phyloP scores from a whole-genome alignment of 2,329 filamentous ascomycete genomes.

The Aureobasidium sp. region DNA sequence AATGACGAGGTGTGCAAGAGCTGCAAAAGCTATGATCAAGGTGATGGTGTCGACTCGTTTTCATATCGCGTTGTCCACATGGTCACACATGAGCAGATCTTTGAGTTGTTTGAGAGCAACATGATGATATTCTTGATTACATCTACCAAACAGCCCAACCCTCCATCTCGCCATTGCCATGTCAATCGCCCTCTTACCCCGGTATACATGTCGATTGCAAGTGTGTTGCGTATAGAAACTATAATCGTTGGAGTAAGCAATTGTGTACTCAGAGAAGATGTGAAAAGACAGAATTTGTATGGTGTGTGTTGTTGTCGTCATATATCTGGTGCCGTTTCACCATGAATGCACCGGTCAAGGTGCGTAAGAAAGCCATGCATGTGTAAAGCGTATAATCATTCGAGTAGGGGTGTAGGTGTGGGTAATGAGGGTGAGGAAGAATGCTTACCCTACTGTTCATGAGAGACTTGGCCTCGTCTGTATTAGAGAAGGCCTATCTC shows the following conservation, averaged over 20 bases:
- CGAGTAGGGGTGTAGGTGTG: constrained; percentile 26
- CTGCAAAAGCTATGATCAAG: too few species aligned
- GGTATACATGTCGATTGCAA: too few species aligned
- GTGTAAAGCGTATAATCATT: constrained; percentile 86
- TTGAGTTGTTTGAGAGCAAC: too few species aligned
- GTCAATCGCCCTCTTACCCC: too few species aligned
- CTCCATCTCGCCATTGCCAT: background rate
- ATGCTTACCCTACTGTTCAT: constrained; percentile 9
- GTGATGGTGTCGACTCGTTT: too few species aligned
- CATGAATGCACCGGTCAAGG: constrained; percentile 60
- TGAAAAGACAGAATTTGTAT: background rate
- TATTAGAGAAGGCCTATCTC: background rate
- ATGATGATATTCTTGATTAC: too few species aligned
- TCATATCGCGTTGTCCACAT: too few species aligned
- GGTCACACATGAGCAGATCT: too few species aligned
- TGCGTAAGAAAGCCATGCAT: constrained; percentile 90
- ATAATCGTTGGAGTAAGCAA: constrained; percentile 1
- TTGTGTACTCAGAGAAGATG: background rate
- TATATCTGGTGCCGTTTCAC: constrained; percentile 59
- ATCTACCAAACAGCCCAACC: too few species aligned
- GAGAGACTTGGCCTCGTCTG: background rate
- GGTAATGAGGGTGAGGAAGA: constrained; percentile 6
- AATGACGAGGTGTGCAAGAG: too few species aligned
- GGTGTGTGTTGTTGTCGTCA: background rate
- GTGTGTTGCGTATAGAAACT: background rate